These are phyloP conservation scores for Zopfochytrium polystomum DNA, from an alignment of 371 early-diverging fungal species.

Conservation along the genomic window DNA sequence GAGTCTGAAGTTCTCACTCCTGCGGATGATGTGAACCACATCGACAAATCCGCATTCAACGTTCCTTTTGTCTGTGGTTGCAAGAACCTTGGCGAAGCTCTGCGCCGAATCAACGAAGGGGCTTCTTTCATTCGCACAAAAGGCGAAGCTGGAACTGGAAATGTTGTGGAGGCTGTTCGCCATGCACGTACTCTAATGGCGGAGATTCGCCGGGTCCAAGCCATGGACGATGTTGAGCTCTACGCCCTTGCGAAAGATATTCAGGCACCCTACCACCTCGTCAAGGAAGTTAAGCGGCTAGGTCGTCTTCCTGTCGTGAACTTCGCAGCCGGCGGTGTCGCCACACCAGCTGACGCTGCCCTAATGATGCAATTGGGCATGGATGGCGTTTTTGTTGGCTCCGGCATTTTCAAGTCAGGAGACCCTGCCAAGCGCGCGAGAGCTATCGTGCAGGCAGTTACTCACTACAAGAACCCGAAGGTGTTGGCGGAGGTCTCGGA, in stretches of 20 bases:
- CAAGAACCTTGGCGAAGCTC: slow-evolving; percentile 94
- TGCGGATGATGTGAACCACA: slow-evolving; percentile 90
- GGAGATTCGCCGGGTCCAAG: slow-evolving; percentile 72
- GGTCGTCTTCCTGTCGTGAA: slow-evolving; percentile 95
- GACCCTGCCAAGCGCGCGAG: slow-evolving; percentile 94
- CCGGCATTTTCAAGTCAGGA: slow-evolving; percentile 71
- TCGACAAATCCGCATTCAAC: slow-evolving; percentile 88
- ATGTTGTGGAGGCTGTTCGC: slow-evolving; percentile 94
- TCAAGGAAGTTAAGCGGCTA: slow-evolving; percentile 82
- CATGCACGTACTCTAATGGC: slow-evolving; percentile 83
- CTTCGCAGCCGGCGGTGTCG: slow-evolving; percentile 95
- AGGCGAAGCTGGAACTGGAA: slow-evolving; percentile 97
- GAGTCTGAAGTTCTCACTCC: slow-evolving; percentile 95
- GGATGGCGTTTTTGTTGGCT: slow-evolving; percentile 87
- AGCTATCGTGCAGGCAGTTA: slow-evolving; percentile 95
- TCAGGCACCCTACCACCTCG: slow-evolving; percentile 83
- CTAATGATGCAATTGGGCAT: slow-evolving; percentile 96
- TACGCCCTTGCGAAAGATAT: slow-evolving; percentile 89
- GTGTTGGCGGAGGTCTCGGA: slow-evolving; percentile 87
- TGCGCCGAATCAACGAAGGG: slow-evolving; percentile 94
- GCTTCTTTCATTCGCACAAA: slow-evolving; percentile 98
- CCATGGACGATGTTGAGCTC: slow-evolving; percentile 52
- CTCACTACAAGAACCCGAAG: slow-evolving; percentile 86
- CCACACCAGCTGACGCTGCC: slow-evolving; percentile 96
- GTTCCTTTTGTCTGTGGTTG: slow-evolving; percentile 95